Evolutionary conservation across 495 filamentous ascomycete genomes (phyloP), one percentile per base, ranked within the genome.

Genomic region (Podospora fimiseda): DNA sequence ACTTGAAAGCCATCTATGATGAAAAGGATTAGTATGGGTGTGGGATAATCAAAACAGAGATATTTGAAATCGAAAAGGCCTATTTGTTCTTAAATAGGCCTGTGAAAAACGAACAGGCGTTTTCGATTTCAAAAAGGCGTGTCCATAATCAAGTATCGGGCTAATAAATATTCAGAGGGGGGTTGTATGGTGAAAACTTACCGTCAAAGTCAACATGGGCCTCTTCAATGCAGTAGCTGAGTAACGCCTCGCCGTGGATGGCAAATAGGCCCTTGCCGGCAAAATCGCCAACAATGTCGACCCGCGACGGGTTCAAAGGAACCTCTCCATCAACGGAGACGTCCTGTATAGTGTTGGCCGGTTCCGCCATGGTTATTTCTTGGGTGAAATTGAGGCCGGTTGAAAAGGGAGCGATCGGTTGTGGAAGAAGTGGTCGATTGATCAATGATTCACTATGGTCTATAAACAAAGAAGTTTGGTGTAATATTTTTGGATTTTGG

Each of bases 221-320:
- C 51, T 87, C 74, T 15, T 73, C 66, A 37, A 90, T 78, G 57
- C 76, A 83, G 36, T 83, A 62, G 11, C 81, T 67, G 1, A 91
- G 66, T 9, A 90, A 68, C 0, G 85, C 85, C 50, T 91, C 87
- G 1, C 86, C 87, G 55, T 91, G 83, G 37, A 91, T 72, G 8
- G 87, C 62, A 66, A 89, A 89, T 1, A 82, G 71, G 52, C 88
- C 86, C 43, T 77, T 73, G 14, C 87, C 87, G 9, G 83, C 83
- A 66, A 86, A 89, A 59, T 90, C 87, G 2, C 87, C 85, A 2
- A 86, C 74, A 1, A 87, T 70, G 60, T 87, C 83, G 27, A 86
- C 59, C 19, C 50, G 67, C 27, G 61, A 52, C n/a, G 70, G 56
- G 11, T 50, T 42, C 39, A 41, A n/a, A 41, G 39, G 27, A 11